A percentile compares a stretch with the other conserved stretches of the same genome.
phyloP scores from a whole-genome alignment of 2,329 filamentous ascomycete species.

The Chrysoporthe puriensis region DNA sequence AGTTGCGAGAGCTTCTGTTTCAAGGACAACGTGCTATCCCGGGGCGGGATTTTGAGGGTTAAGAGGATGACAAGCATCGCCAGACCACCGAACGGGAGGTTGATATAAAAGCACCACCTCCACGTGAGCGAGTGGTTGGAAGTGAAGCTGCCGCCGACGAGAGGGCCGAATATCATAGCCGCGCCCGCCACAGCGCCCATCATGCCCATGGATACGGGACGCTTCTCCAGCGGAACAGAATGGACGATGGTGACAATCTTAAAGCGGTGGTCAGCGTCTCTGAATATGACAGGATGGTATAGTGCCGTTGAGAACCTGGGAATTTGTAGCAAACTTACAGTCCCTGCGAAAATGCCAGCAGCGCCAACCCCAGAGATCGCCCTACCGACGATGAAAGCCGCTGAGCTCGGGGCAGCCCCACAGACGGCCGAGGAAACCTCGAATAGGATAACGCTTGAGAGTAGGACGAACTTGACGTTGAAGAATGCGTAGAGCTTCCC shows the following conservation, averaged over 20 bases:
- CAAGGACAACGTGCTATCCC: constrained; percentile 22
- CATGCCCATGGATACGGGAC: constrained; percentile 1
- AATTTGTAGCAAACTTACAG: constrained; percentile 22
- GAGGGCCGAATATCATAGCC: constrained; percentile 18
- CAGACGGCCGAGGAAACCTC: constrained; percentile 30
- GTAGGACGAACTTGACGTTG: constrained; percentile 27
- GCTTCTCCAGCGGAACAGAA: background rate
- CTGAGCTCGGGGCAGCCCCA: constrained; percentile 33
- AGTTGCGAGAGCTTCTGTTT: constrained; percentile 32
- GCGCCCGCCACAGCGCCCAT: constrained; percentile 13
- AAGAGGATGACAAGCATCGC: constrained; percentile 26
- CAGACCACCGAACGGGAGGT: background rate
- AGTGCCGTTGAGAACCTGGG: too few relatives aligned
- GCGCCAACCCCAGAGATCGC: constrained; percentile 33
- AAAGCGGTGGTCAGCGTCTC: background rate
- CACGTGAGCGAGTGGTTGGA: constrained; percentile 28
- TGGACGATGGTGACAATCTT: constrained; percentile 10
- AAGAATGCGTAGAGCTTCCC: constrained; percentile 33
- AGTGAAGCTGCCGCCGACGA: constrained; percentile 34
- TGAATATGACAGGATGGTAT: too few relatives aligned
- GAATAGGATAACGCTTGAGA: constrained; percentile 18
- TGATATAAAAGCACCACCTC: constrained; percentile 35
- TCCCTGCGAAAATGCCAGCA: constrained; percentile 34
- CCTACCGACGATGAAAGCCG: constrained; percentile 35
- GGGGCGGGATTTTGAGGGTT: constrained; percentile 22